These are phyloP conservation scores for Metschnikowia rubicola DNA, from an alignment of 805 yeast species.

Conservation along the genomic window DNA sequence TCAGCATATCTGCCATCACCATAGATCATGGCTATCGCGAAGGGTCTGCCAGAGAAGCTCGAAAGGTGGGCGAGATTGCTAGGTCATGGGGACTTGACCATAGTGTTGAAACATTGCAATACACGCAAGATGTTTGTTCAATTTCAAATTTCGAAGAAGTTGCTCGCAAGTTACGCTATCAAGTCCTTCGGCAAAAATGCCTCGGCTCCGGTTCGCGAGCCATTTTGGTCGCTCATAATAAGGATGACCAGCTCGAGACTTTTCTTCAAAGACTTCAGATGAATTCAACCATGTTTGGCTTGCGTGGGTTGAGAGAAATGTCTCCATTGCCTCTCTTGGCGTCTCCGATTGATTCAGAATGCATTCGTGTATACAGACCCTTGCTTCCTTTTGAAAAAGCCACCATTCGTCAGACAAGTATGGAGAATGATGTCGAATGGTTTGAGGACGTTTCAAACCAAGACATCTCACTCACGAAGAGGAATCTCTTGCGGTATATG, in stretches of 20 bases:
- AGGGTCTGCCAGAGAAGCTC: conserved; percentile 51
- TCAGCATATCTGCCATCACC: conserved; percentile 53
- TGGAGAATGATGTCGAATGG: conserved; percentile 45
- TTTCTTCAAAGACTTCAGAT: conserved; percentile 50
- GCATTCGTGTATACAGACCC: conserved; percentile 45
- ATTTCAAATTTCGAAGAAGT: conserved; percentile 50
- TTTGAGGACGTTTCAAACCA: conserved; percentile 67
- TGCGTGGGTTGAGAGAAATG: conserved; percentile 47
- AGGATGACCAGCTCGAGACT: conserved; percentile 73
- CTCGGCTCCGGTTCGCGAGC: conserved; percentile 24
- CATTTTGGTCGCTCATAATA: conserved; percentile 64
- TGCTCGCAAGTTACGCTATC: conserved; percentile 56
- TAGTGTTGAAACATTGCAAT: conserved; percentile 24
- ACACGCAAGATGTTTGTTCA: conserved; percentile 24
- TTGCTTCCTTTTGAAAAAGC: conserved; percentile 45
- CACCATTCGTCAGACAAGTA: conserved; percentile 46
- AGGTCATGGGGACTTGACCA: conserved; percentile 35
- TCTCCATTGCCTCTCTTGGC: conserved; percentile 27
- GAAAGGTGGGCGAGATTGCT: conserved; percentile 30
- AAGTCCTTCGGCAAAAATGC: conserved; percentile 43
- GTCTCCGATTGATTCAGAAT: conserved; percentile 19
- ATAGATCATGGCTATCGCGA: conserved; percentile 60
- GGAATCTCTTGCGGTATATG: conserved; percentile 52
- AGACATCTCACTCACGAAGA: conserved; percentile 48
- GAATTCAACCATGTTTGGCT: conserved; percentile 47